A percentile compares a stretch with the other conserved stretches of the same genome.
phyloP scores from a whole-genome alignment of 352 stramenopile genomes.

The Salisapilia sapeloensis region DNA sequence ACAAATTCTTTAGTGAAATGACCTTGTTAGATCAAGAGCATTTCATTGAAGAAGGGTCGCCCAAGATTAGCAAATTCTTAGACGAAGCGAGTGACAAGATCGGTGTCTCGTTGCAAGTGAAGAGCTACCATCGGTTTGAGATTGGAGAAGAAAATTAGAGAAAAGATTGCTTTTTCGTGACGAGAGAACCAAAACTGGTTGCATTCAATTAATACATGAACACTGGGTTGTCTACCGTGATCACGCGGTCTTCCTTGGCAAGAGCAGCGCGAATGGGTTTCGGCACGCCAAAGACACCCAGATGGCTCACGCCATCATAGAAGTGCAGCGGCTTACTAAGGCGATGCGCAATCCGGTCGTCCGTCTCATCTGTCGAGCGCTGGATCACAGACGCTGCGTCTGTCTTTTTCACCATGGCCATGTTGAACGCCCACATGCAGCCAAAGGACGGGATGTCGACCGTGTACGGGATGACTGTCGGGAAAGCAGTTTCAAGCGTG shows the following conservation, averaged over 20 bases:
- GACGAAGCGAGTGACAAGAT: constrained; percentile 40
- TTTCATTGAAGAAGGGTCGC: constrained; percentile 88
- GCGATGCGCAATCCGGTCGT: constrained; percentile 35
- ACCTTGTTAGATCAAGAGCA: constrained; percentile 88
- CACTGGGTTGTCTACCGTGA: constrained; percentile 91
- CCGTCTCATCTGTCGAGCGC: constrained; percentile 40
- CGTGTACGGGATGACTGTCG: constrained; percentile 84
- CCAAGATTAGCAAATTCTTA: constrained; percentile 71
- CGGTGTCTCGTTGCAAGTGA: constrained; percentile 37
- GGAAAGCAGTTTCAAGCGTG: constrained; percentile 84
- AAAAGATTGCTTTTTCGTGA: constrained; percentile 6
- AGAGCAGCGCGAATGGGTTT: constrained; percentile 83
- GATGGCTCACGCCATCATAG: constrained; percentile 85
- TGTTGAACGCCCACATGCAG: constrained; percentile 89
- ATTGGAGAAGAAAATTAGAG: constrained; percentile 39
- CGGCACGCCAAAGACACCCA: constrained; percentile 81
- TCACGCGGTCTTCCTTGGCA: constrained; percentile 81
- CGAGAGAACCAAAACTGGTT: constrained; percentile 1
- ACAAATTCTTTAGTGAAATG: constrained; percentile 89
- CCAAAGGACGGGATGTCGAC: constrained; percentile 88
- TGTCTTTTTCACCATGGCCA: constrained; percentile 59
- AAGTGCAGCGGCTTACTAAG: constrained; percentile 66
- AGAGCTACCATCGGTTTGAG: constrained; percentile 61
- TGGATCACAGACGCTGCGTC: constrained; percentile 13
- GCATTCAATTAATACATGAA: constrained; percentile 92